phyloP scores from a whole-genome alignment of 352 stramenopile genomes.

The Plasmopara muralis region DNA sequence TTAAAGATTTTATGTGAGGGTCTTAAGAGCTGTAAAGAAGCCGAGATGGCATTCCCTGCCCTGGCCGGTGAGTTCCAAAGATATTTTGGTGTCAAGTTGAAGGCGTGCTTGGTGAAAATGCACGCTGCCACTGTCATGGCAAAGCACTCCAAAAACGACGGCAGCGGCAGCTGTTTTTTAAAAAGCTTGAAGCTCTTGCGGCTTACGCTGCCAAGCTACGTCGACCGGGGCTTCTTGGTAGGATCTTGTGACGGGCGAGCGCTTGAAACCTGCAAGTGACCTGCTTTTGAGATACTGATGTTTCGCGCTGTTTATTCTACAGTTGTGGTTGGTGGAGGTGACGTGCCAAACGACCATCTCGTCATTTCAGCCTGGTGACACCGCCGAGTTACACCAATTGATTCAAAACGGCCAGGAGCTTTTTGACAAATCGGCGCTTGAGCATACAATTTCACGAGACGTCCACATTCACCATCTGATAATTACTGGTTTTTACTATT shows the following conservation, averaged over 20 bases:
- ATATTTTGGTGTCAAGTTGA: conserved; percentile 54
- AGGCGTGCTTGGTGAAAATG: conserved; percentile 46
- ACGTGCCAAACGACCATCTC: conserved; percentile 47
- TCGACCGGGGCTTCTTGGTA: conserved; percentile 54
- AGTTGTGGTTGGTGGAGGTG: conserved; percentile 67
- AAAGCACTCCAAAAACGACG: conserved; percentile 17
- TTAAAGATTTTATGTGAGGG: conserved; percentile 48
- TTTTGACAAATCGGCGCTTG: conserved; percentile 24
- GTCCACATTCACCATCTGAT: conserved; percentile 56
- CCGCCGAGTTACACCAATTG: conserved; percentile 25
- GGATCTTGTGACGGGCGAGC: not conserved
- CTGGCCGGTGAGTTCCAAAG: conserved; percentile 19
- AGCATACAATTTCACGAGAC: conserved; percentile 23
- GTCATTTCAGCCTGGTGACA: conserved; percentile 26
- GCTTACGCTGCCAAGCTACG: conserved; percentile 31
- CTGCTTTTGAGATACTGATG: not conserved
- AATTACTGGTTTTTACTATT: conserved; percentile 43
- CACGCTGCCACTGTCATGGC: conserved; percentile 31
- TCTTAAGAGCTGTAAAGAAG: conserved; percentile 26
- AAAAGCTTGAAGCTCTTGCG: conserved; percentile 48
- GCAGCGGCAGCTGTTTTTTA: conserved; percentile 24
- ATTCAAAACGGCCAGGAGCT: conserved; percentile 41
- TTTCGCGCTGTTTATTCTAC: no score
- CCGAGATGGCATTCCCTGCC: conserved; percentile 1
- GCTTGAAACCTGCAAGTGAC: conserved; percentile 1